A percentile compares a stretch with the other conserved stretches of the same genome.
Evolutionary conservation across 1,284 basidiomycete species (phyloP).

Genomic region (Rhodotorula sp.): DNA sequence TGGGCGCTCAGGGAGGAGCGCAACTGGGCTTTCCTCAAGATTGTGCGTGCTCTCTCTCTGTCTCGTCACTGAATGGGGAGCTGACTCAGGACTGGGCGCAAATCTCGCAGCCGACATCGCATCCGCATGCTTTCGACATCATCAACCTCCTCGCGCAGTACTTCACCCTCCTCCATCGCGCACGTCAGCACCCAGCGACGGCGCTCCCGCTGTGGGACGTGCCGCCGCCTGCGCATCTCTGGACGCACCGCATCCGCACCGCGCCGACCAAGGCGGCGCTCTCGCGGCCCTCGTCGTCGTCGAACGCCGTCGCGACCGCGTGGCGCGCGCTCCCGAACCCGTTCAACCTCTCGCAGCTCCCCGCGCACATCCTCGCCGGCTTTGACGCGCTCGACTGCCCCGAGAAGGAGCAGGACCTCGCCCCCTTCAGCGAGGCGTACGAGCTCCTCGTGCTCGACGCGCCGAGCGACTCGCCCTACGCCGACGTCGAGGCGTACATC

Average conservation of each 20-base stretch:
- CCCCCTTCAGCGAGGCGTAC: slow-evolving; percentile 23
- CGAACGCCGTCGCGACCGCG: not conserved
- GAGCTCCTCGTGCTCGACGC: slow-evolving; percentile 39
- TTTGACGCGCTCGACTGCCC: slow-evolving; percentile 36
- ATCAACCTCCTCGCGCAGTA: slow-evolving; percentile 26
- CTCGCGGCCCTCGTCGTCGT: slow-evolving; percentile 2
- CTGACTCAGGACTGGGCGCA: not conserved
- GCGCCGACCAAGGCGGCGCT: slow-evolving; percentile 24
- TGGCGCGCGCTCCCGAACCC: slow-evolving; percentile 34
- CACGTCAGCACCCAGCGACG: slow-evolving; percentile 3
- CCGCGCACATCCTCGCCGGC: slow-evolving; percentile 14
- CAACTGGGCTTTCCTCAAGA: slow-evolving; percentile 40
- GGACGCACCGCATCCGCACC: slow-evolving; percentile 38
- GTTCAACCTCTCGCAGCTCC: slow-evolving; percentile 28
- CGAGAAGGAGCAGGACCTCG: slow-evolving; percentile 35
- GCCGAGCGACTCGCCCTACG: slow-evolving; percentile 21
- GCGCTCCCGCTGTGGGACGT: slow-evolving; percentile 15
- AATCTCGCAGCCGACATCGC: slow-evolving; percentile 14
- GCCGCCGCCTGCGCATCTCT: slow-evolving; percentile 33
- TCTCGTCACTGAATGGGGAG: no score
- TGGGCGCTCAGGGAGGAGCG: slow-evolving; percentile 34
- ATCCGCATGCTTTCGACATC: slow-evolving; percentile 40
- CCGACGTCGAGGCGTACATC: slow-evolving; percentile 21
- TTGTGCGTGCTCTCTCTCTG: slow-evolving; percentile 12
- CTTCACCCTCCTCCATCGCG: slow-evolving; percentile 27